These are phyloP conservation scores for Fraxinus angustifolia DNA, from an alignment of 305 asterid species.

Conservation along the genomic window DNA sequence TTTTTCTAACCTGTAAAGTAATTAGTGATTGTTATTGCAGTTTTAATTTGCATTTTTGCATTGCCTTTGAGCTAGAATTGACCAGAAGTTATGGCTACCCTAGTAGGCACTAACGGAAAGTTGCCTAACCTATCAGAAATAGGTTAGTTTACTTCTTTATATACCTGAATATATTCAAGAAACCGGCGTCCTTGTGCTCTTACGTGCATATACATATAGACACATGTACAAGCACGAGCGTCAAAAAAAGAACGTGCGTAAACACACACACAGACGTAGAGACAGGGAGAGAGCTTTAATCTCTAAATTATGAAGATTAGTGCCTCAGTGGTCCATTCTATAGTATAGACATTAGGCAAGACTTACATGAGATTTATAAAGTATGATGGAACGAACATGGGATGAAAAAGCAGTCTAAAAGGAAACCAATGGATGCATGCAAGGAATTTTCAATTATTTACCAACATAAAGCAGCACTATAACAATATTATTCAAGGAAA, in stretches of 20 bases:
- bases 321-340: background rate
- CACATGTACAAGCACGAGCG: background rate
- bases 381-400: background rate
- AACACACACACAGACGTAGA: background rate
- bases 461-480: background rate
- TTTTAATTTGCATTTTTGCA: background rate
- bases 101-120: background rate
- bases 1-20: conserved; percentile 26
- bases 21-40: background rate
- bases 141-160: background rate
- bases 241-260: background rate
- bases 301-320: background rate
- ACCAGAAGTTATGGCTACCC: background rate
- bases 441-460: background rate
- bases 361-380: background rate
- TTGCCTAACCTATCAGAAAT: background rate
- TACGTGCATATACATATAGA: background rate
- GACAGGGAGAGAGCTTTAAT: background rate
- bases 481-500: background rate
- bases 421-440: background rate
- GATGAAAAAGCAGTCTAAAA: background rate
- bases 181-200: background rate
- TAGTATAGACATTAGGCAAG: background rate
- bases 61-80: background rate
- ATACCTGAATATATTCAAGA: background rate